Percentiles rank a stretch among this genome's conserved stretches.
These are phyloP conservation scores for Neurospora pannonica DNA, from an alignment of 495 filamentous ascomycete species.

Conservation along the genomic window DNA sequence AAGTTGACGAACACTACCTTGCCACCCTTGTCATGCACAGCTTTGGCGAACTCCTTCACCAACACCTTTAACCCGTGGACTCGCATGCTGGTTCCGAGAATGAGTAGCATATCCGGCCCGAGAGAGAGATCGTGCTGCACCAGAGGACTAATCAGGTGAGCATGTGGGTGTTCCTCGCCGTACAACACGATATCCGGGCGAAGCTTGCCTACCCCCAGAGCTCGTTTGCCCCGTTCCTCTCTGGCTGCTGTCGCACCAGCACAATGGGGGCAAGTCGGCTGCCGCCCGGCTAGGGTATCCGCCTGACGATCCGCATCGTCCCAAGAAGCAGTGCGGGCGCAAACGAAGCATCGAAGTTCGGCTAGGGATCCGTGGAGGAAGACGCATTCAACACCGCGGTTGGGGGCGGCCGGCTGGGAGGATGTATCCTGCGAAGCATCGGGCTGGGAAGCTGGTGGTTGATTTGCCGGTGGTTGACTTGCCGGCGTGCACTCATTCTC, in stretches of 20 bases:
- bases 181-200: constrained; percentile 65
- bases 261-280: constrained; percentile 56
- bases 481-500: background rate
- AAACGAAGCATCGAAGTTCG: constrained; percentile 52
- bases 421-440: background rate
- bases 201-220: constrained; percentile 50
- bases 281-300: constrained; percentile 44
- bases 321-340: constrained; percentile 50
- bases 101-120: constrained; percentile 53
- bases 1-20: constrained; percentile 63
- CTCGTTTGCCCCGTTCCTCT: constrained; percentile 51
- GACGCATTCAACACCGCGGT: constrained; percentile 50
- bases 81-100: constrained; percentile 58
- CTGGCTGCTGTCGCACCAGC: constrained; percentile 44
- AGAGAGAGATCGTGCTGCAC: constrained; percentile 53
- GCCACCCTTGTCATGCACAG: constrained; percentile 52
- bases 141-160: constrained; percentile 50
- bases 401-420: constrained; percentile 13
- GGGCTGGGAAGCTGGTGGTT: background rate
- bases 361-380: constrained; percentile 57
- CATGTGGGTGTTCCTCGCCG: constrained; percentile 60
- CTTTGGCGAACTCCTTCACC: constrained; percentile 60
- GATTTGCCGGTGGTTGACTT: background rate
- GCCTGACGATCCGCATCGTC: constrained; percentile 40
- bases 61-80: constrained; percentile 61